Evolutionary conservation across 352 stramenopile genomes (phyloP).

Genomic region (Globisporangium abappressorium): DNA sequence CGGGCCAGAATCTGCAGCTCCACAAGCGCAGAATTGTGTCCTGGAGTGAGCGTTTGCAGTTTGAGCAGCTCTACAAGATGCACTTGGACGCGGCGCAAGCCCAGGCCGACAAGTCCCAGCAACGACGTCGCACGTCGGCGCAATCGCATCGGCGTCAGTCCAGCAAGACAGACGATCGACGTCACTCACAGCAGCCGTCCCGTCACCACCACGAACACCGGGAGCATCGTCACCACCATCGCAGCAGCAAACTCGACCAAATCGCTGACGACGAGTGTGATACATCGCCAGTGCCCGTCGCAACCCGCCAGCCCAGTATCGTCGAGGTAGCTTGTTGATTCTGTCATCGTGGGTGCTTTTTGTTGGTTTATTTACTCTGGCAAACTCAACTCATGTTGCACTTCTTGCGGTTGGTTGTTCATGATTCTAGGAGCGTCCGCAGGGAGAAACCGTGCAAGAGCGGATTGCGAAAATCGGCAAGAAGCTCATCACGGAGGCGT

Average conservation of each 20-base stretch:
- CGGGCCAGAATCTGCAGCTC: slow-evolving; percentile 45
- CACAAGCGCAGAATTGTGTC: slow-evolving; percentile 44
- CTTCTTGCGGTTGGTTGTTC: not conserved
- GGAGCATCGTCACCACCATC: slow-evolving; percentile 15
- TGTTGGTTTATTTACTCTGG: not conserved
- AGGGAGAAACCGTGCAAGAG: slow-evolving; percentile 31
- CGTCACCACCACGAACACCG: slow-evolving; percentile 21
- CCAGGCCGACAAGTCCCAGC: not conserved
- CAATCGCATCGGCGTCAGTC: not conserved
- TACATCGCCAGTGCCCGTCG: not conserved
- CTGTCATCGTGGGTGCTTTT: not conserved
- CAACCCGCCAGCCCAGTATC: slow-evolving; percentile 1
- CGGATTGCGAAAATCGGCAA: slow-evolving; percentile 72
- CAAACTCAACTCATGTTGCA: not conserved
- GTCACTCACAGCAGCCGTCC: slow-evolving; percentile 13
- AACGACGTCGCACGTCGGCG: slow-evolving; percentile 2
- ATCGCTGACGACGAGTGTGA: slow-evolving; percentile 4
- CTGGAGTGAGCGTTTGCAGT: slow-evolving; percentile 47
- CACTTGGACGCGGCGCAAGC: slow-evolving; percentile 34
- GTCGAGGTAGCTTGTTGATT: slow-evolving; percentile 1
- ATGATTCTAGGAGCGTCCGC: not conserved
- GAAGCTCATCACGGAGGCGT: slow-evolving; percentile 65
- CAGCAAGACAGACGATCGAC: slow-evolving; percentile 7
- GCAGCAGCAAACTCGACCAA: not conserved
- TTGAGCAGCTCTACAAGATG: slow-evolving; percentile 51